Conservation (phyloP, 805 yeast genomes). For the Kregervanrija fluxuum region DNA sequence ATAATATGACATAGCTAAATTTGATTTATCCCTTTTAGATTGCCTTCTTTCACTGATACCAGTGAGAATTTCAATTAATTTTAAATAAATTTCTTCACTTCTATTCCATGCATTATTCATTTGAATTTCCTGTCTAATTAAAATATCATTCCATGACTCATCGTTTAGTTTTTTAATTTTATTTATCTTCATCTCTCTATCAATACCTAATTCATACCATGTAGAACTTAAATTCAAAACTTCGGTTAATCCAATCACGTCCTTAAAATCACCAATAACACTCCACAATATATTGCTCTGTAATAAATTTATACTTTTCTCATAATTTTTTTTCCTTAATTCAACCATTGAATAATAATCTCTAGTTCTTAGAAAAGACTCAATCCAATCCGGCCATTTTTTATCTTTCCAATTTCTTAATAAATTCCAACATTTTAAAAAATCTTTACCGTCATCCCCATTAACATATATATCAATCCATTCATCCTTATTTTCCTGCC, state of each 20-base stretch:
- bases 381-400: slow-evolving; percentile 67
- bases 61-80: slow-evolving; percentile 9
- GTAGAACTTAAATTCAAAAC: slow-evolving; percentile 24
- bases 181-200: not conserved
- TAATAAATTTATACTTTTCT: slow-evolving; percentile 17
- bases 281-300: slow-evolving; percentile 24
- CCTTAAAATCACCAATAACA: slow-evolving; percentile 13
- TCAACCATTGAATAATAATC: slow-evolving; percentile 70
- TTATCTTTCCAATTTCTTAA: slow-evolving; percentile 15
- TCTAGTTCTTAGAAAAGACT: slow-evolving; percentile 71
- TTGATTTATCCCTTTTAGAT: slow-evolving; percentile 7
- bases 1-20: slow-evolving; percentile 67
- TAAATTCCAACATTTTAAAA: slow-evolving; percentile 17
- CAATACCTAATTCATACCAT: slow-evolving; percentile 12
- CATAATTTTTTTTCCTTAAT: slow-evolving; percentile 35
- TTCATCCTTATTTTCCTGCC: slow-evolving; percentile 3
- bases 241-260: slow-evolving; percentile 17
- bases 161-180: slow-evolving; percentile 1
- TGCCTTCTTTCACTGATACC: slow-evolving; percentile 2
- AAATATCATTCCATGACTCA: slow-evolving; percentile 7
- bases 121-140: slow-evolving; percentile 8
- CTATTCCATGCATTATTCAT: slow-evolving; percentile 7
- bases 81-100: slow-evolving; percentile 17
- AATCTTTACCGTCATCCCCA: slow-evolving; percentile 11
- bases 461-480: slow-evolving; percentile 19